Percentiles rank a stretch among this genome's conserved stretches.
Conservation (phyloP, 139 green algal species). For the Microglena sp. region DNA sequence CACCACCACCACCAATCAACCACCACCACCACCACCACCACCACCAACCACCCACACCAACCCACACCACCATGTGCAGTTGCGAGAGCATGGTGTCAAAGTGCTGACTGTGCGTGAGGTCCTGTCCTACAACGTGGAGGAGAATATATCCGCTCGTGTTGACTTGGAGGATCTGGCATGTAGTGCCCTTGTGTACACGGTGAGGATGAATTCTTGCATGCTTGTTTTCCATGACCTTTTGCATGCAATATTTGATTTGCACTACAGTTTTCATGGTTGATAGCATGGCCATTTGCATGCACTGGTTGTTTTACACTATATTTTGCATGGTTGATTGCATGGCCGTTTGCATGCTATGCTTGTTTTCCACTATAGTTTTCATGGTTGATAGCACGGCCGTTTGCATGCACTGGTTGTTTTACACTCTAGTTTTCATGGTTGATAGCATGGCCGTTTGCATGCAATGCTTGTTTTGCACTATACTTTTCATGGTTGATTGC, state of each 20-base stretch:
- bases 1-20: too few species aligned
- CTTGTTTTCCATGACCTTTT: background rate
- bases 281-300: background rate
- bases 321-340: too few species aligned
- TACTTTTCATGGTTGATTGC: too few species aligned
- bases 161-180: slow-evolving; percentile 83
- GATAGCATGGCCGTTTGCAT: background rate
- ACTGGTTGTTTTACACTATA: too few species aligned
- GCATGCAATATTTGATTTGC: background rate
- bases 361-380: too few species aligned
- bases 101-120: slow-evolving; percentile 87
- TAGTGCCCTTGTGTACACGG: slow-evolving; percentile 50
- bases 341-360: too few species aligned
- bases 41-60: background rate
- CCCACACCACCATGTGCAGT: slow-evolving; percentile 6
- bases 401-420: background rate
- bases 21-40: too few species aligned
- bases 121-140: slow-evolving; percentile 55
- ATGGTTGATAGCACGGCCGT: too few species aligned
- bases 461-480: too few species aligned
- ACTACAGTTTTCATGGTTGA: slow-evolving; percentile 4
- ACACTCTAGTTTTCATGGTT: slow-evolving; percentile 3
- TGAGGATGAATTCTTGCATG: background rate
- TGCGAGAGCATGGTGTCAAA: slow-evolving; percentile 66
- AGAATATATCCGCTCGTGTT: slow-evolving; percentile 69